A percentile compares a stretch with the other conserved stretches of the same genome.
Conservation (phyloP, 73 alveolate genomes). For the Breviolum minutum region DNA sequence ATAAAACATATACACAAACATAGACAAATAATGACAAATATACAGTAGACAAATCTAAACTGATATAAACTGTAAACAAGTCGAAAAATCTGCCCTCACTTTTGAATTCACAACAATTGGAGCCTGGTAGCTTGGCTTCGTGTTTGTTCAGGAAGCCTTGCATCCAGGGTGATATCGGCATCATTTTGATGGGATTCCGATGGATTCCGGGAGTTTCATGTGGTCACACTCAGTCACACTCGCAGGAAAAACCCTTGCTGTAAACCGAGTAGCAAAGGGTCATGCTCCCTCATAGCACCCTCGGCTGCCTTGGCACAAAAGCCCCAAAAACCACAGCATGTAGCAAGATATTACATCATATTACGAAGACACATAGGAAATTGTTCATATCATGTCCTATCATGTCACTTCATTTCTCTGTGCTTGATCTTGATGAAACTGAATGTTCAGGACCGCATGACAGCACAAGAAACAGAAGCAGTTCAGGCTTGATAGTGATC, state of each 20-base stretch:
- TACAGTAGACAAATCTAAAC: too few relatives aligned
- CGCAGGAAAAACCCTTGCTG: neutral
- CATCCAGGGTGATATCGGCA: neutral
- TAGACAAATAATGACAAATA: too few relatives aligned
- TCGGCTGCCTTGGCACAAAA: conserved; percentile 11
- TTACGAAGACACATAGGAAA: too few relatives aligned
- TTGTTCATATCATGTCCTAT: neutral
- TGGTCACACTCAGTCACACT: too few relatives aligned
- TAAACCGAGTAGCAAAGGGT: conserved; percentile 22
- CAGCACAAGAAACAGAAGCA: neutral
- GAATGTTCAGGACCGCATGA: neutral
- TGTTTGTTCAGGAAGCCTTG: conserved; percentile 39
- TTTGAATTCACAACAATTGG: neutral
- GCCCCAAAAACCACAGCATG: too few relatives aligned
- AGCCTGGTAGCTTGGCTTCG: conserved; percentile 32
- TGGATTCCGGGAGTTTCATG: too few relatives aligned
- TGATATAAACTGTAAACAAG: too few relatives aligned
- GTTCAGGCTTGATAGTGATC: neutral
- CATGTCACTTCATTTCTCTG: neutral
- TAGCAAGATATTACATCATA: too few relatives aligned
- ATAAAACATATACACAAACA: too few relatives aligned
- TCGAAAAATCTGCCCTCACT: too few relatives aligned
- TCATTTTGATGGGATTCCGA: too few relatives aligned
- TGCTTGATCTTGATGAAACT: too few relatives aligned
- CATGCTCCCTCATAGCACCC: conserved; percentile 71